Conservation (phyloP, 352 stramenopile genomes). For the Aphanomyces invadans region DNA sequence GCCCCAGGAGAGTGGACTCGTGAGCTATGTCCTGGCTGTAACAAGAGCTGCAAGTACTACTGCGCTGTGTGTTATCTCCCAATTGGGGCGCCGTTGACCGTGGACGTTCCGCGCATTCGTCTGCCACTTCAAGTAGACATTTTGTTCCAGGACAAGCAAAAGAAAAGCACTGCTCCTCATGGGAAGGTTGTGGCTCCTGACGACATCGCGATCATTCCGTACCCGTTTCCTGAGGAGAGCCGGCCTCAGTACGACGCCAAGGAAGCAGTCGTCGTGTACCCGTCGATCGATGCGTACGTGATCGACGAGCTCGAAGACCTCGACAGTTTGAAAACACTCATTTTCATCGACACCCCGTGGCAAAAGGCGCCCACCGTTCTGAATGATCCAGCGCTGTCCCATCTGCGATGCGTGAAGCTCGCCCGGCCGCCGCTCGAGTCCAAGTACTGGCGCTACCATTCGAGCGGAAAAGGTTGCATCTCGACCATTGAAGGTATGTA, state of each 20-base stretch:
- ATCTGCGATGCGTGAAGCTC: constrained; percentile 70
- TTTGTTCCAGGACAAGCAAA: constrained; percentile 83
- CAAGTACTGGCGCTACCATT: constrained; percentile 86
- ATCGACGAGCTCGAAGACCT: constrained; percentile 66
- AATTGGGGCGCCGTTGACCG: constrained; percentile 45
- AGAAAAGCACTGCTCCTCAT: constrained; percentile 84
- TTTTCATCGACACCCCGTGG: constrained; percentile 85
- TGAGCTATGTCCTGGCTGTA: constrained; percentile 47
- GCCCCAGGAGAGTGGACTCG: constrained; percentile 37
- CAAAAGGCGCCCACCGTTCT: constrained; percentile 77
- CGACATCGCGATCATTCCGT: constrained; percentile 60
- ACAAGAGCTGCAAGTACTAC: constrained; percentile 84
- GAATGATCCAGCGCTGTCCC: constrained; percentile 40
- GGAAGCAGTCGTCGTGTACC: constrained; percentile 71
- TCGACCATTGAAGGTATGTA: constrained; percentile 84
- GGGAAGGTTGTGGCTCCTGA: constrained; percentile 66
- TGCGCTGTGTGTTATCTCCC: constrained; percentile 63
- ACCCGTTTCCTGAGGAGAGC: background rate
- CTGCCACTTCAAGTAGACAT: constrained; percentile 76
- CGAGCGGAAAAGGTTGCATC: constrained; percentile 73
- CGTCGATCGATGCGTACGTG: constrained; percentile 57
- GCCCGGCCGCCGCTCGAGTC: constrained; percentile 64
- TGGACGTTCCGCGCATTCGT: constrained; percentile 42
- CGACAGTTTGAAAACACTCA: constrained; percentile 46
- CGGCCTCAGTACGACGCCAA: constrained; percentile 47